Evolutionary conservation across 2,329 filamentous ascomycete species (phyloP), one percentile per base, ranked within the genome.

Genomic region (Cladosporium oxysporum): DNA sequence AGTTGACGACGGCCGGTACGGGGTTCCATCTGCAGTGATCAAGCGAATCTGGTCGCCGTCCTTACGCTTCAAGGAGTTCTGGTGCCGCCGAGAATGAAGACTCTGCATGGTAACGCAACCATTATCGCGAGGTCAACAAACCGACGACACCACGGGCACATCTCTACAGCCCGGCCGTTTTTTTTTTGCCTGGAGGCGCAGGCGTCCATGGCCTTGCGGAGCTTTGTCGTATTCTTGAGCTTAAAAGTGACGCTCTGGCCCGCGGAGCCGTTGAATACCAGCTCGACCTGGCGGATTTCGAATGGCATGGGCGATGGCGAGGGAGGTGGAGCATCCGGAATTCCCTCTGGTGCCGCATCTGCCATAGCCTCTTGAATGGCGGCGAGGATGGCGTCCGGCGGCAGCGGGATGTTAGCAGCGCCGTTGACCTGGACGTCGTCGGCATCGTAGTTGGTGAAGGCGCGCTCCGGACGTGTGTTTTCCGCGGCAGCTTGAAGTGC

Each of bases 1-100:
- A 79, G 73, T 81, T 81, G 71, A 81, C 79, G 35, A 81, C 75
- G 29, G 23, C 23, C 23, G 23, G 23, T 26, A 26, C 23, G 23
- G 23, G 23, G 23, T 26, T 26, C 23, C 23, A 26, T 26, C 23
- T 26, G 23, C 23, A 26, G 23, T 26, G 23, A 26, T 26, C 23
- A 26, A 26, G 23, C 23, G 23, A 26, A 26, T 26, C 23, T 26
- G 23, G 3, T 26, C 23, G 23, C 23, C 23, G 23, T 26, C 23
- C 23, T 26, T 26, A 1, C 23, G 23, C 23, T 26, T 26, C 23
- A 26, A 26, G 23, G 23, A 26, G 23, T 26, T 26, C 23, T 26
- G 23, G 41, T n/a, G 41, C 18, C 41, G 41, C 37, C 37, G 37
- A 41, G 16, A 16, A 41, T 18, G 16, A 41, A n/a, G 37, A 41